Evolutionary conservation across 2,329 filamentous ascomycete genomes (phyloP).

Genomic region (Trichothecium sympodiale): DNA sequence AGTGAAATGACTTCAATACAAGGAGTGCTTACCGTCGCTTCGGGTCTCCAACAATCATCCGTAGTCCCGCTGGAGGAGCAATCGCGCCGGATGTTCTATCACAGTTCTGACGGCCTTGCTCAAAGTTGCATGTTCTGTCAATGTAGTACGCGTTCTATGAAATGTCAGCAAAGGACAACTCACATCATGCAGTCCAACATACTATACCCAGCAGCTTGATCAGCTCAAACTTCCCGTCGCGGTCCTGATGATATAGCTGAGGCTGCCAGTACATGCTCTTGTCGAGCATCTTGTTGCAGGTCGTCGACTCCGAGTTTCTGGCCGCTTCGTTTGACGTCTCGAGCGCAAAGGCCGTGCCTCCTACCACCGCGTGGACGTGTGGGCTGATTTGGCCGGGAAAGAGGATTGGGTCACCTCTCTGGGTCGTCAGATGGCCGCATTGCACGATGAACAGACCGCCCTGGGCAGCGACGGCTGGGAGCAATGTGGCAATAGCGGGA

Average conservation of each 20-base stretch:
- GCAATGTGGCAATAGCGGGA: too few relatives aligned
- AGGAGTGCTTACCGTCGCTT: slow-evolving; percentile 20
- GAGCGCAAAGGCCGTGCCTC: slow-evolving; percentile 49
- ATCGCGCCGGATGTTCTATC: slow-evolving; percentile 20
- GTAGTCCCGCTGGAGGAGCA: slow-evolving; percentile 51
- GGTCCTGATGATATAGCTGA: slow-evolving; percentile 35
- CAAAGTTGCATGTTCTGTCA: slow-evolving; percentile 15
- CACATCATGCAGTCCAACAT: slow-evolving; percentile 4
- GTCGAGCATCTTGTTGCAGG: slow-evolving; percentile 28
- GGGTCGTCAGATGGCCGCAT: slow-evolving; percentile 12
- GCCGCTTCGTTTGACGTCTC: slow-evolving; percentile 40
- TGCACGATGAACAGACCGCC: slow-evolving; percentile 2
- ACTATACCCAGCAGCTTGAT: slow-evolving; percentile 20
- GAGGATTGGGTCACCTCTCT: slow-evolving; percentile 50
- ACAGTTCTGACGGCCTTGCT: slow-evolving; percentile 12
- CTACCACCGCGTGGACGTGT: slow-evolving; percentile 52
- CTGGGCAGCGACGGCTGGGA: too few relatives aligned
- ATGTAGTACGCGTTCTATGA: slow-evolving; percentile 13
- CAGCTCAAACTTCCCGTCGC: slow-evolving; percentile 42
- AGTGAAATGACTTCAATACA: background rate
- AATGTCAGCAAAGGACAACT: too few relatives aligned
- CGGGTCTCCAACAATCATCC: slow-evolving; percentile 54
- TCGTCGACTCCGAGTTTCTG: slow-evolving; percentile 47
- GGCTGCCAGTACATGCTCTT: slow-evolving; percentile 61
- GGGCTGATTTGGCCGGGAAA: slow-evolving; percentile 38